Percentiles rank a stretch among this genome's conserved stretches.
Conservation (phyloP, 1,284 basidiomycete species). For the Trichosporon ovoides region DNA sequence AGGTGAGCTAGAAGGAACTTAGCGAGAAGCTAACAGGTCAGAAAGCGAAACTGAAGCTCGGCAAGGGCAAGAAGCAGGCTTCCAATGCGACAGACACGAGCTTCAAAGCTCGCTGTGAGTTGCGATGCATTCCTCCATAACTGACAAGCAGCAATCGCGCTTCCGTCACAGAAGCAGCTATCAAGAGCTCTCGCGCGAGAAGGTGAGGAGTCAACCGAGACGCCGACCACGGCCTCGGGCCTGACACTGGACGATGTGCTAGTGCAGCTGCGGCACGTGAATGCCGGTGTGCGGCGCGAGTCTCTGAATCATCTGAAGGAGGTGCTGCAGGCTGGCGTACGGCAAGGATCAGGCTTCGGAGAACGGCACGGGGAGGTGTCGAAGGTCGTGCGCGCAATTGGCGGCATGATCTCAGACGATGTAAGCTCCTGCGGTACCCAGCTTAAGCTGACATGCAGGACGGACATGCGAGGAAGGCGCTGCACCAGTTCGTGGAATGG, state of each 20-base stretch:
- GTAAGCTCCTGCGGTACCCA: slow-evolving; percentile 47
- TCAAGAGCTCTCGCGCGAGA: slow-evolving; percentile 30
- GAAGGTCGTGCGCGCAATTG: slow-evolving; percentile 61
- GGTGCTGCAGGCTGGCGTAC: slow-evolving; percentile 63
- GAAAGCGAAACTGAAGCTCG: slow-evolving; percentile 95
- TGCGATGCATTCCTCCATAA: slow-evolving; percentile 18
- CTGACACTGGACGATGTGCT: slow-evolving; percentile 74
- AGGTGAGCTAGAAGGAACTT: slow-evolving; percentile 51
- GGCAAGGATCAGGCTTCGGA: slow-evolving; percentile 52
- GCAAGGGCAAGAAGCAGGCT: slow-evolving; percentile 80
- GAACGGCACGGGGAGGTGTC: slow-evolving; percentile 54
- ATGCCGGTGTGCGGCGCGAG: slow-evolving; percentile 67
- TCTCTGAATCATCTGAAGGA: slow-evolving; percentile 76
- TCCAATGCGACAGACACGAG: slow-evolving; percentile 89
- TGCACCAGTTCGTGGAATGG: slow-evolving; percentile 58
- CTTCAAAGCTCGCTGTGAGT: slow-evolving; percentile 81
- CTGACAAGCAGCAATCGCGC: slow-evolving; percentile 64
- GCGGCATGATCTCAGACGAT: slow-evolving; percentile 73
- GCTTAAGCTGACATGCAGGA: slow-evolving; percentile 38
- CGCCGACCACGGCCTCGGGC: slow-evolving; percentile 69
- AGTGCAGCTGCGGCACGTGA: slow-evolving; percentile 77
- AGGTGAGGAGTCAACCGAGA: slow-evolving; percentile 53
- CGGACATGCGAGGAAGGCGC: slow-evolving; percentile 49
- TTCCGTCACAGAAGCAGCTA: slow-evolving; percentile 69
- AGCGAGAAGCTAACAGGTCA: slow-evolving; percentile 48